Evolutionary conservation across 768 basidiomycete genomes (phyloP).

Genomic region (Suillus occidentalis): DNA sequence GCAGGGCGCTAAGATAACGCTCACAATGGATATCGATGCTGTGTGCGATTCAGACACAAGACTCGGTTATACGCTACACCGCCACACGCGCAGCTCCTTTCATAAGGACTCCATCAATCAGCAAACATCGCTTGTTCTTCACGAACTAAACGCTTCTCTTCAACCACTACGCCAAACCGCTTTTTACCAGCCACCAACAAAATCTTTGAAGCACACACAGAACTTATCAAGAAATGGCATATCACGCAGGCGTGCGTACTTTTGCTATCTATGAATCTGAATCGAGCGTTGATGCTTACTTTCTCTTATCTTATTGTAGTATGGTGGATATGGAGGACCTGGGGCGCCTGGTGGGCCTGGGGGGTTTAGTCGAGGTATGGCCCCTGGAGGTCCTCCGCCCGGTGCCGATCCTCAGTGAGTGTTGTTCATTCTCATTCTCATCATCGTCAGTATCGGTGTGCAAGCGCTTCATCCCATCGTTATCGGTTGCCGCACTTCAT

Average conservation of each 20-base stretch:
- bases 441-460: not conserved
- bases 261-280: not conserved
- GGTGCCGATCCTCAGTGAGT: conserved; percentile 78
- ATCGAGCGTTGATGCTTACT: not conserved
- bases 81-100: not conserved
- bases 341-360: conserved; percentile 22
- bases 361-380: conserved; percentile 11
- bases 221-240: conserved; percentile 5
- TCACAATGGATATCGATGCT: not conserved
- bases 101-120: not conserved
- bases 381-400: conserved; percentile 31
- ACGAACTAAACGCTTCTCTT: not conserved
- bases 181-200: not conserved
- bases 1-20: not conserved
- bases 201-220: not conserved
- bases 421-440: not conserved
- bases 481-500: not conserved
- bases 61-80: not conserved
- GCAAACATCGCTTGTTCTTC: not conserved
- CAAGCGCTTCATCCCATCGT: not conserved
- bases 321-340: conserved; percentile 14
- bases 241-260: not conserved
- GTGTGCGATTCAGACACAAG: too few relatives aligned
- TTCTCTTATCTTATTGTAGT: not conserved
- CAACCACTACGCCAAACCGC: not conserved